Conservation (phyloP, 225 moss, liverwort and hornwort genomes). For the Pleurozium schreberi region DNA sequence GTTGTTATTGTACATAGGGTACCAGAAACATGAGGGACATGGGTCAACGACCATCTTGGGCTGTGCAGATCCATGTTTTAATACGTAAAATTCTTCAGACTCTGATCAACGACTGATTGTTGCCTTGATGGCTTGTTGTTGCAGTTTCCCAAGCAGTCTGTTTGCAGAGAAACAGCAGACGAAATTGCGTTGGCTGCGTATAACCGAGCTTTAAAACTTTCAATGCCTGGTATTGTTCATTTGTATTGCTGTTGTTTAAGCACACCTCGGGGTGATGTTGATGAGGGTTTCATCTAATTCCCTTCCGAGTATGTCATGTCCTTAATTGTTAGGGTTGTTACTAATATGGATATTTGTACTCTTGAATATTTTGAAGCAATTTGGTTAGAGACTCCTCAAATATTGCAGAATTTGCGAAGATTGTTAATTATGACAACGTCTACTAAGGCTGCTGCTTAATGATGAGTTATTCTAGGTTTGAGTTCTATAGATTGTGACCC, state of each 20-base stretch:
- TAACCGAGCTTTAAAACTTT: constrained; percentile 71
- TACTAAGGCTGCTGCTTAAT: not conserved
- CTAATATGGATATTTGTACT: not conserved
- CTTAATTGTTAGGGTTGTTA: not conserved
- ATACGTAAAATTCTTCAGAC: not conserved
- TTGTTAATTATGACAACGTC: not conserved
- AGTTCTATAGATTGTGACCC: not conserved
- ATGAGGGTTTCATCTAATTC: not conserved
- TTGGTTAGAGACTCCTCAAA: not conserved
- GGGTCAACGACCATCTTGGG: not conserved
- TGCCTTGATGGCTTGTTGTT: not conserved
- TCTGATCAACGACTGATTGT: not conserved
- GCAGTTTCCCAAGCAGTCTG: constrained; percentile 61
- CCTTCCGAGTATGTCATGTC: not conserved
- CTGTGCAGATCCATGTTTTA: not conserved
- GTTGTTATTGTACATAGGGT: not conserved
- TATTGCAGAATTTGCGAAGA: not conserved
- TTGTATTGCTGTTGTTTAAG: not conserved
- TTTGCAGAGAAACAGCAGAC: constrained; percentile 73
- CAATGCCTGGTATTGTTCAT: constrained; percentile 58
- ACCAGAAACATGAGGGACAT: not conserved
- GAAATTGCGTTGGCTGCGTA: constrained; percentile 78
- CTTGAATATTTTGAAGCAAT: not conserved
- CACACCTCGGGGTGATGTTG: not conserved
- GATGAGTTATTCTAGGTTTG: not conserved